Conservation (phyloP, 202 grass and related monocot species). For the Bolboschoenoplectus hybrid region DNA sequence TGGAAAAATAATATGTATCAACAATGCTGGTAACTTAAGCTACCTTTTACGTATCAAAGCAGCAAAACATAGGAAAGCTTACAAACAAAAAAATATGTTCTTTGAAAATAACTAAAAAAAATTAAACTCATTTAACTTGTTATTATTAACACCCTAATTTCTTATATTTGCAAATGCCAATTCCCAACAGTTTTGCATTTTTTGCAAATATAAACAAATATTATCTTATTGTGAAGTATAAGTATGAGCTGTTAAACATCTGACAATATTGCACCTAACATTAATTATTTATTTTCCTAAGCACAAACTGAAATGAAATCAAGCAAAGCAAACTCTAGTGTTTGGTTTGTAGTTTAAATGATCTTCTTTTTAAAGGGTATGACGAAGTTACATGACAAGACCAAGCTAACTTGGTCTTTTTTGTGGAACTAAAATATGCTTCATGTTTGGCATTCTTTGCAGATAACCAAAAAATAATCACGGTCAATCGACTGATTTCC, state of each 20-base stretch:
- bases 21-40: neutral
- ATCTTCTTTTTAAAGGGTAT: neutral
- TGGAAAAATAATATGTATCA: slow-evolving; percentile 1
- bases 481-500: neutral
- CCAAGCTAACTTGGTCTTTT: neutral
- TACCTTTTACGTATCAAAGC: neutral
- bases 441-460: slow-evolving; percentile 1
- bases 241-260: neutral
- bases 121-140: neutral
- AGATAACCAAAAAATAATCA: neutral
- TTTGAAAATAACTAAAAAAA: neutral
- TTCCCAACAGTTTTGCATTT: neutral
- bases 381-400: neutral
- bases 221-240: neutral
- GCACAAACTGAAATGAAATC: neutral
- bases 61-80: neutral
- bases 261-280: neutral
- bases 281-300: slow-evolving; percentile 2
- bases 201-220: neutral
- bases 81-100: neutral
- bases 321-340: neutral
- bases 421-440: neutral
- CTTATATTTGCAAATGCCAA: neutral
- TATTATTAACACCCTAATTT: neutral
- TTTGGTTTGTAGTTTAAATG: neutral